Conservation (phyloP, 306 rosid species). For the Cucumis sativus region Cucumber_9930_V3 NC_026656.2:2647501-2648000, state of each 20-base stretch:
- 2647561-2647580: too few relatives aligned
- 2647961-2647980: slow-evolving; percentile 1
- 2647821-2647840: background rate
- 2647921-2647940: slow-evolving; percentile 7
- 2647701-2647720: too few relatives aligned
- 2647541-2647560: too few relatives aligned
- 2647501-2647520: too few relatives aligned
- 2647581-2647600: too few relatives aligned
- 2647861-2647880: background rate
- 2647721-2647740: too few relatives aligned
- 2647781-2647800: background rate
- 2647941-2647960: slow-evolving; percentile 10
- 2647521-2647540: too few relatives aligned
- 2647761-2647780: background rate
- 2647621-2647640: too few relatives aligned
- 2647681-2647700: too few relatives aligned
- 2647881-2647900: background rate
- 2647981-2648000: slow-evolving; percentile 7
- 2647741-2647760: background rate
- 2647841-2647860: background rate
- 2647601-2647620: too few relatives aligned
- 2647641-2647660: too few relatives aligned
- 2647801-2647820: background rate
- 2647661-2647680: too few relatives aligned
- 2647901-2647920: background rate